Base-by-base conservation (phyloP, 1,284 basidiomycete species). In the Ganoderma leucocontextum region DNA sequence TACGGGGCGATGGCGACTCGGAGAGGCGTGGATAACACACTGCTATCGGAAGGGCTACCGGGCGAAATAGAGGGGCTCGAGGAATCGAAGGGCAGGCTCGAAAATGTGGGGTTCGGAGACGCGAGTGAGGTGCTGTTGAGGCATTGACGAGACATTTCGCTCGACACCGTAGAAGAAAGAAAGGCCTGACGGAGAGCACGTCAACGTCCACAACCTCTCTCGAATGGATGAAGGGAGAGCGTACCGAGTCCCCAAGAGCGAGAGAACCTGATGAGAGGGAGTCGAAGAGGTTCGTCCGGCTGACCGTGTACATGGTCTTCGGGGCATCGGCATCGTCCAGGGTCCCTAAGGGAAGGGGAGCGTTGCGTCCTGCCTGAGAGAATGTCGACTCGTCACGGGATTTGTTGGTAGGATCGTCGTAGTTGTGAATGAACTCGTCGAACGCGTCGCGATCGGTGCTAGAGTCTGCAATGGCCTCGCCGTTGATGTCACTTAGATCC, bases 1-100 rank as follows among this genome's bases (percentile, higher is more conserved):
- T 59, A 64, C 1, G 66, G 66, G 36, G 63, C 62, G 41, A 64
- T 61, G 22, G 66, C 64, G n/a, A n/a, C n/a, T n/a, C n/a, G n/a
- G 44, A 60, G 41, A 10, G 66, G 66, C 33, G 66, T 68, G 29
- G 62, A 61, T 15, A 64, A 15, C 17, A 39, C 29, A 52, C 58
- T 47, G 59, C 49, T 25, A 22, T 67, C 62, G 33, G 66, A 68
- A 7, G 29, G 29, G 41, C 39, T 58, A 15, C 41, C 22, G 8
- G 63, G 62, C 13, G 63, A 64, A 22, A 41, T 22, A 5, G 63
- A 63, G 5, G 66, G 67, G 19, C 58, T 61, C 29, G 29, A 29
- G 59, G 49, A 64, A 13, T 63, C 29, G 53, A 55, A 60, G 38
- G 57, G 41, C 12, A 62, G n/a, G 41, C 33, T 55, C 5, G 66